A percentile compares a stretch with the other conserved stretches of the same genome.
Evolutionary conservation across 306 rosid species (phyloP).

Genomic region (Hylodesmum podocarpum): DNA sequence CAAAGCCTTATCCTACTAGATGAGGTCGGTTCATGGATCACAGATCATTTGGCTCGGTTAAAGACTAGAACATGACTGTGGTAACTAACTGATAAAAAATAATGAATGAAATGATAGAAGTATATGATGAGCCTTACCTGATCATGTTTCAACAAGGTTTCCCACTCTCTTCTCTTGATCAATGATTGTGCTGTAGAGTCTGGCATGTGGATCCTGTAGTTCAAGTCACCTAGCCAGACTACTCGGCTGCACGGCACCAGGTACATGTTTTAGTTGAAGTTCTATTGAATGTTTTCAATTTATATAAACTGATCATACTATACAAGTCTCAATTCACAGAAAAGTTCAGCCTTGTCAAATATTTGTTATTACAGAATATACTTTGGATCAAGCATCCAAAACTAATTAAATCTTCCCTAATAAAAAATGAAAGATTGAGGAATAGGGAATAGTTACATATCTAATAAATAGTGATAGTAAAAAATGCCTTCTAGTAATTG

Average conservation of each 20-base stretch:
- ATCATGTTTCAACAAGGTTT: constrained; percentile 58
- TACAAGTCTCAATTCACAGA: neutral
- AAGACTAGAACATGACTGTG: too few relatives aligned
- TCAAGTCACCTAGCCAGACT: constrained; percentile 83
- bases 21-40: too few relatives aligned
- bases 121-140: constrained; percentile 48
- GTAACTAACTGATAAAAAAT: neutral
- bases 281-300: constrained; percentile 2
- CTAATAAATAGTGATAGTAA: neutral
- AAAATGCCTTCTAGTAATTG: neutral
- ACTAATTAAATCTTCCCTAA: neutral
- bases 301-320: neutral
- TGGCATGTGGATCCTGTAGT: constrained; percentile 67
- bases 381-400: neutral
- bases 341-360: neutral
- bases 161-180: constrained; percentile 61
- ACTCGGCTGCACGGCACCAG: constrained; percentile 56
- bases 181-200: constrained; percentile 54
- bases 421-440: neutral
- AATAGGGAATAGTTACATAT: neutral
- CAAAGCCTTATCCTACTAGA: too few relatives aligned
- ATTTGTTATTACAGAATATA: neutral
- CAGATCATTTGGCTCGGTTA: too few relatives aligned
- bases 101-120: too few relatives aligned
- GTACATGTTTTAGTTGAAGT: constrained; percentile 9